Evolutionary conservation across 2,329 filamentous ascomycete genomes (phyloP).

Genomic region (Huntiella abstrusa): DNA sequence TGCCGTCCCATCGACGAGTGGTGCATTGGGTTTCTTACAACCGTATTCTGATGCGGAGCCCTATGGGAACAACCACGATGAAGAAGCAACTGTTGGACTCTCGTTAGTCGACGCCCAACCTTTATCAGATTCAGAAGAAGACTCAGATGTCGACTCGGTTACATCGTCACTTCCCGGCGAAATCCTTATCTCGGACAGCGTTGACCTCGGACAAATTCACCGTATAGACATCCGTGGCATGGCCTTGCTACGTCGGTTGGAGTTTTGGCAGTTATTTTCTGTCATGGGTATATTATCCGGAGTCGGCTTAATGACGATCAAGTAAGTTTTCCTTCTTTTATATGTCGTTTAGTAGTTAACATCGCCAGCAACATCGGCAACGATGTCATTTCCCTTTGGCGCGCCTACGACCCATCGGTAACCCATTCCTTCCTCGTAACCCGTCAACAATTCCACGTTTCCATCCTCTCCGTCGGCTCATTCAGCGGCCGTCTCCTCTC

Average conservation of each 20-base stretch:
- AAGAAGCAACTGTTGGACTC: no score
- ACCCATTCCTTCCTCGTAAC: slow-evolving; percentile 57
- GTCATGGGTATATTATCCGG: slow-evolving; percentile 84
- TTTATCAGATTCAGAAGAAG: no score
- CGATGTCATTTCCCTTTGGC: slow-evolving; percentile 74
- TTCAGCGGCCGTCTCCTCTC: slow-evolving; percentile 66
- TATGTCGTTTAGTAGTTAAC: slow-evolving; percentile 4
- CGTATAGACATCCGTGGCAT: slow-evolving; percentile 82
- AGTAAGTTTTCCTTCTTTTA: slow-evolving; percentile 37
- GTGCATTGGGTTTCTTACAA: no score
- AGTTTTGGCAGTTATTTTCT: slow-evolving; percentile 83
- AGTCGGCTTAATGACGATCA: slow-evolving; percentile 96
- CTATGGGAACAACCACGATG: no score
- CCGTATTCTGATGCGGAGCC: no score
- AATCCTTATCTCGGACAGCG: slow-evolving; percentile 35
- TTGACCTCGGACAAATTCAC: slow-evolving; percentile 57
- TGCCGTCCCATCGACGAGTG: no score
- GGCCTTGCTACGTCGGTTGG: slow-evolving; percentile 46
- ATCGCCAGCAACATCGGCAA: slow-evolving; percentile 77
- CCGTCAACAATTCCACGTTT: slow-evolving; percentile 80
- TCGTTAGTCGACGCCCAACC: not conserved
- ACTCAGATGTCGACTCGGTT: slow-evolving; percentile 20
- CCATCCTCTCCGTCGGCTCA: slow-evolving; percentile 74
- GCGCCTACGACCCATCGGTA: slow-evolving; percentile 57
- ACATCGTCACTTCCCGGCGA: slow-evolving; percentile 33